Evolutionary conservation across 345 rosid genomes (phyloP), one percentile per base, ranked within the genome.

Genomic region (Euphorbia lathyris): DNA sequence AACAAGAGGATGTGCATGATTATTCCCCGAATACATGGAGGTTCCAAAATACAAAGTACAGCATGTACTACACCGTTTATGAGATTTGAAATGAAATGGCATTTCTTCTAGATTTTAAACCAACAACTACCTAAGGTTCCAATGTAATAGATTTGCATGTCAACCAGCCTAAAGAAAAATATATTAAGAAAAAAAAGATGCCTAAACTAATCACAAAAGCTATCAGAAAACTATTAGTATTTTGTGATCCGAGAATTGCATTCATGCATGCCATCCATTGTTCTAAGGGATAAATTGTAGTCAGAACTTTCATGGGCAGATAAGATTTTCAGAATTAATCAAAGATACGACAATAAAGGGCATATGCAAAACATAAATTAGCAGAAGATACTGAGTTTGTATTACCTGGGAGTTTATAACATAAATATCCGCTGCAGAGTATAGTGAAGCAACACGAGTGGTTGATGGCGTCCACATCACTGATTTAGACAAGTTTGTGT

Each of bases 381-480:
- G n/a, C 23, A 22, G 16, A 59, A 68, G 68, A 58, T 32, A 61
- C 45, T 20, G 34, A 67, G 61, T 67, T 61, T 59, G 63, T 66
- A 64, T 77, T 63, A 91, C 97, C 98, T 94, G 98, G 66, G 98
- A 87, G 76, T 94, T 91, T 74, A 87, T 91, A 65, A 87, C 88
- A 72, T 94, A 91, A 65, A 84, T 91, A 86, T 91, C 98, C 17
- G 97, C 98, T 59, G 98, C 96, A 68, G 98, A 90, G 82, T 94
- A 90, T 48, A 94, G 84, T 1, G 97, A 89, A 74, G 93, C 88
- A 69, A 94, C 90, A 50, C 84, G 97, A 42, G 97, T 94, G 68
- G 96, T 90, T 7, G 96, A 85, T 47, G 85, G 88, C 63, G 96
- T 87, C 97, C 97, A 94, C 52, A 91, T 75, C 68, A 86, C 80